Evolutionary conservation across 495 filamentous ascomycete genomes (phyloP), one percentile per base, ranked within the genome.

Genomic region (Bacidia gigantensis): DNA sequence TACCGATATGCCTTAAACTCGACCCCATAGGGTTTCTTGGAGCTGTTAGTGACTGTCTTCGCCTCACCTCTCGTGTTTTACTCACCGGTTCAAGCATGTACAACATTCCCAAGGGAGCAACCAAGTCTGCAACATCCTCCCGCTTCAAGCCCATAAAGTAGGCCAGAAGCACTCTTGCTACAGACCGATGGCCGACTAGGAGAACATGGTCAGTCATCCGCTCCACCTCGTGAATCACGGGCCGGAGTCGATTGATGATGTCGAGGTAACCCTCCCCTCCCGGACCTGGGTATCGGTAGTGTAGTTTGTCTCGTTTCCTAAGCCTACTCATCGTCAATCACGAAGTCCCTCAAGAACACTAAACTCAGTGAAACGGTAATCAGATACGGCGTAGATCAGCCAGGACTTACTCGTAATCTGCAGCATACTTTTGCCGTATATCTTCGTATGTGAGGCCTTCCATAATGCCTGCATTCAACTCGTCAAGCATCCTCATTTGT

Each of bases 401-500:
- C 7, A 14, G 29, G 7, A 35, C 29, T 14, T 35, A 35, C 21
- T 69, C 71, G 60, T 82, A 98, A 61, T 98, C 87, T 23, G 87
- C 82, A 0, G 80, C 80, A 59, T 81, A 82, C 51, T 78, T 72
- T 7, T 73, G 64, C 56, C 78, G 80, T 54, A 98, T 96, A 58
- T 95, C 86, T 2, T 84, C 79, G 62, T 98, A 98, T 2, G 90
- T 96, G 73, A 95, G 74, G 26, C 92, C 89, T 66, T 98, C 92
- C 72, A 95, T 92, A 38, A 73, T 75, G 14, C 92, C 92, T 1
- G 90, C 84, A 60, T 95, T 86, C 38, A 98, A 81, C 63, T 98
- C 92, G 60, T 98, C 93, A 14, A 98, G 79, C 88, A 96, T 95
- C 58, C 86, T 86, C 87, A 94, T 95, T 58, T 93, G 81, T 71